Percentiles rank a stretch among this genome's conserved stretches.
phyloP scores from a whole-genome alignment of 805 yeast genomes.

The Vanderwaltozyma verrucispora region DNA sequence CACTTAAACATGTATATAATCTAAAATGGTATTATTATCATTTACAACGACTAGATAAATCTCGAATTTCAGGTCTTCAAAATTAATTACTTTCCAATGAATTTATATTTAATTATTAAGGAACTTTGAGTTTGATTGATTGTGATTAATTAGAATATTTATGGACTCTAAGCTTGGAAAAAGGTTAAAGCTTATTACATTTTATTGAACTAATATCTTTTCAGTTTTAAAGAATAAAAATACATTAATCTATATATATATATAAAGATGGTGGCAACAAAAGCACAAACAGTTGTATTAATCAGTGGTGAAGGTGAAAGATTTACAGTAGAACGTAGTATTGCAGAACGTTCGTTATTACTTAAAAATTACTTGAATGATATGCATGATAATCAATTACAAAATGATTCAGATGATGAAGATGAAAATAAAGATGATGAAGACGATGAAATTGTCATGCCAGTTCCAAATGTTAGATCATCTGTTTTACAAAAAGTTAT shows the following conservation, averaged over 20 bases:
- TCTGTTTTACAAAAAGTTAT: slow-evolving; percentile 82
- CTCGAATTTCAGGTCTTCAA: too few relatives aligned
- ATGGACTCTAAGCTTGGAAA: too few relatives aligned
- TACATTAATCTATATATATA: neutral
- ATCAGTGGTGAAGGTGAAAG: slow-evolving; percentile 74
- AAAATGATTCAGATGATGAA: slow-evolving; percentile 46
- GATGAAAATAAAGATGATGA: slow-evolving; percentile 31
- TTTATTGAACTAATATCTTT: too few relatives aligned
- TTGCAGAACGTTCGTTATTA: slow-evolving; percentile 78
- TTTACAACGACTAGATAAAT: too few relatives aligned
- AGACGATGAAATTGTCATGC: slow-evolving; percentile 65
- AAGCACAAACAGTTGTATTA: slow-evolving; percentile 33
- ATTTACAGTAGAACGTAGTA: slow-evolving; percentile 66
- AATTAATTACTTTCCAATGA: too few relatives aligned
- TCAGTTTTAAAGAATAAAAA: too few relatives aligned
- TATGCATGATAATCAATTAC: slow-evolving; percentile 43
- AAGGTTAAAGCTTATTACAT: too few relatives aligned
- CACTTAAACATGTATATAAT: too few relatives aligned
- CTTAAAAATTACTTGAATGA: slow-evolving; percentile 83
- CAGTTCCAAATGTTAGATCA: slow-evolving; percentile 83
- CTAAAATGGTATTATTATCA: too few relatives aligned
- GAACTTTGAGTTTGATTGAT: too few relatives aligned
- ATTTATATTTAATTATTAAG: too few relatives aligned
- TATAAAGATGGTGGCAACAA: slow-evolving; percentile 4
- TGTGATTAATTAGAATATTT: too few relatives aligned